Conservation (phyloP, 2,329 filamentous ascomycete species). For the Hymenoscyphus albidus region DNA sequence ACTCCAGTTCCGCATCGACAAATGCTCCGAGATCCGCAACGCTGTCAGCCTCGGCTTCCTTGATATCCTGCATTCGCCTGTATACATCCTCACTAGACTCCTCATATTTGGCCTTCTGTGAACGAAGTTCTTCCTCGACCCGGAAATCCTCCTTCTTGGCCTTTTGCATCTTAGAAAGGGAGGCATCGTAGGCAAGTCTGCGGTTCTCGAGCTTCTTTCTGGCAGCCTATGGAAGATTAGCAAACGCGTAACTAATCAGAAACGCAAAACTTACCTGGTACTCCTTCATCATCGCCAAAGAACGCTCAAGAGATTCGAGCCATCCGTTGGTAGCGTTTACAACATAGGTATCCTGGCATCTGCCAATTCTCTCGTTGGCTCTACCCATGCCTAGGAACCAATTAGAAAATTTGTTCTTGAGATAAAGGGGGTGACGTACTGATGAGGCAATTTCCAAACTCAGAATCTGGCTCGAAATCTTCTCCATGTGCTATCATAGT, state of each 20-base stretch:
- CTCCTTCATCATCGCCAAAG: conserved; percentile 92
- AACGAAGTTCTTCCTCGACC: conserved; percentile 85
- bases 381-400: conserved; percentile 62
- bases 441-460: conserved; percentile 83
- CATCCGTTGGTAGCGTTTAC: conserved; percentile 74
- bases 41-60: conserved; percentile 82
- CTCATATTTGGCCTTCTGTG: conserved; percentile 93
- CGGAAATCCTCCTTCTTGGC: conserved; percentile 91
- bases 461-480: conserved; percentile 85
- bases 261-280: conserved; percentile 66
- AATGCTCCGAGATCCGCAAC: conserved; percentile 76
- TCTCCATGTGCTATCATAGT: conserved; percentile 87
- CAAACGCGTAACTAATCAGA: conserved; percentile 13
- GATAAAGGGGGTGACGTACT: conserved; percentile 41
- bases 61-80: conserved; percentile 93
- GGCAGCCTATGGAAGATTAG: conserved; percentile 50
- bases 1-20: conserved; percentile 83
- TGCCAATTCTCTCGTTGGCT: conserved; percentile 81
- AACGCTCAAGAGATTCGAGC: conserved; percentile 89
- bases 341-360: conserved; percentile 80
- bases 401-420: conserved; percentile 19
- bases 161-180: conserved; percentile 85
- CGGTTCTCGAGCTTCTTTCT: conserved; percentile 93
- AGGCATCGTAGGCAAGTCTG: conserved; percentile 86
- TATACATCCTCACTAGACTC: conserved; percentile 90